Conservation (phyloP, 306 rosid genomes). For the Cicer cuneatum region DNA sequence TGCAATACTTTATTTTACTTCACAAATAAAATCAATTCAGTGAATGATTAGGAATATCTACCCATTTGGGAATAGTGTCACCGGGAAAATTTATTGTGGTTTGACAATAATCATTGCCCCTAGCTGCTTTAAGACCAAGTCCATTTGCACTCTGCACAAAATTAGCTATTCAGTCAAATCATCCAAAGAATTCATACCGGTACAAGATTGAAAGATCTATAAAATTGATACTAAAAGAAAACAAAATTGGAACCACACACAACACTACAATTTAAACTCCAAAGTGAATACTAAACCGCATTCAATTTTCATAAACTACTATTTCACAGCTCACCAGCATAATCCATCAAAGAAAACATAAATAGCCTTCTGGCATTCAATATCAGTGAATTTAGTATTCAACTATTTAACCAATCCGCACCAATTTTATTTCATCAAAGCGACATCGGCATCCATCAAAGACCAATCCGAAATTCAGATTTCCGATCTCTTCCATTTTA, state of each 20-base stretch:
- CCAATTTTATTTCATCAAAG: no score
- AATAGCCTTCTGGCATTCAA: neutral
- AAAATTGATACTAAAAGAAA: neutral
- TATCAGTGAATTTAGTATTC: no score
- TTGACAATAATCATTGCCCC: slow-evolving; percentile 69
- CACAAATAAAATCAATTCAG: slow-evolving; percentile 20
- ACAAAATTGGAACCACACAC: neutral
- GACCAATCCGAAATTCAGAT: no score
- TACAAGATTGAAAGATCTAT: neutral
- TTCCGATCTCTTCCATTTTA: no score
- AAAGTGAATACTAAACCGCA: slow-evolving; percentile 4
- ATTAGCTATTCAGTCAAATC: slow-evolving; percentile 15
- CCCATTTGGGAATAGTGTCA: slow-evolving; percentile 95
- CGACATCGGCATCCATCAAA: no score
- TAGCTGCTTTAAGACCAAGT: slow-evolving; percentile 72
- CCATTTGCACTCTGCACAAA: slow-evolving; percentile 84
- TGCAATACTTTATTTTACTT: slow-evolving; percentile 12
- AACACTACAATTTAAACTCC: slow-evolving; percentile 2
- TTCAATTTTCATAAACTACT: slow-evolving; percentile 1
- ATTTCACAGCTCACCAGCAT: neutral
- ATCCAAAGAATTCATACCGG: slow-evolving; percentile 11
- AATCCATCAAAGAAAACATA: slow-evolving; percentile 22
- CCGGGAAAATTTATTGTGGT: slow-evolving; percentile 71
- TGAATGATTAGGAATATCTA: slow-evolving; percentile 46
- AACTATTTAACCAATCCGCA: no score